A percentile compares a stretch with the other conserved stretches of the same genome.
Evolutionary conservation across 129 eudicot genomes (phyloP).

Genomic region (Artemisia annua): DNA sequence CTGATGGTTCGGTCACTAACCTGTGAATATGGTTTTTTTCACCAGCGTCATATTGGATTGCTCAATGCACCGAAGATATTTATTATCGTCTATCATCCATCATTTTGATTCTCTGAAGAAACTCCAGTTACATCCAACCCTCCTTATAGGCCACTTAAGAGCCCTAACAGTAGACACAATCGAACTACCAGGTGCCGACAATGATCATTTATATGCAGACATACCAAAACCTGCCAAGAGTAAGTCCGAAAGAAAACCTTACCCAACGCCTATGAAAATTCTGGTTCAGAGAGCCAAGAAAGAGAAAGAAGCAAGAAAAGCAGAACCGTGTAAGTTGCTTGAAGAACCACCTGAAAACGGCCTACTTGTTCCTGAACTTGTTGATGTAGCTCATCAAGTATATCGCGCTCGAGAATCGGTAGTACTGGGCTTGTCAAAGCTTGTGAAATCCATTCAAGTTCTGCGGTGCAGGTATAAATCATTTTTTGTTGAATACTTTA

Average conservation of each 20-base stretch:
- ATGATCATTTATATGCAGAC: slow-evolving; percentile 39
- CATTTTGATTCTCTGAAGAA: slow-evolving; percentile 21
- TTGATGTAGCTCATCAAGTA: slow-evolving; percentile 50
- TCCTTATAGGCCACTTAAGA: slow-evolving; percentile 20
- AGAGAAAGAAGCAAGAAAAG: slow-evolving; percentile 56
- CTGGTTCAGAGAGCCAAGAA: slow-evolving; percentile 59
- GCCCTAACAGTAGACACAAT: slow-evolving; percentile 27
- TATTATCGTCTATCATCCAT: background rate
- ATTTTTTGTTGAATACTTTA: background rate
- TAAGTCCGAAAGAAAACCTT: slow-evolving; percentile 68
- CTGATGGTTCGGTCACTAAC: too few relatives aligned
- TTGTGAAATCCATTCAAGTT: slow-evolving; percentile 39
- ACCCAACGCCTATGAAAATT: slow-evolving; percentile 63
- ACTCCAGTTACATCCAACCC: slow-evolving; percentile 18
- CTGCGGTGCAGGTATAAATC: slow-evolving; percentile 54
- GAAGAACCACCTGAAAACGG: slow-evolving; percentile 64
- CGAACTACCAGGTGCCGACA: slow-evolving; percentile 18
- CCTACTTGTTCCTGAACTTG: slow-evolving; percentile 63
- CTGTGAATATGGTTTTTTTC: too few relatives aligned
- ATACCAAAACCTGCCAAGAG: slow-evolving; percentile 44
- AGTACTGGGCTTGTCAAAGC: slow-evolving; percentile 51
- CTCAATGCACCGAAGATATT: slow-evolving; percentile 38
- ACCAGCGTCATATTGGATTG: background rate
- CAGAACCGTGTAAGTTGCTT: slow-evolving; percentile 50
- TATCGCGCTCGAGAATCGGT: slow-evolving; percentile 46